Evolutionary conservation across 768 basidiomycete species (phyloP).

Genomic region (Lactarius vividus): DNA sequence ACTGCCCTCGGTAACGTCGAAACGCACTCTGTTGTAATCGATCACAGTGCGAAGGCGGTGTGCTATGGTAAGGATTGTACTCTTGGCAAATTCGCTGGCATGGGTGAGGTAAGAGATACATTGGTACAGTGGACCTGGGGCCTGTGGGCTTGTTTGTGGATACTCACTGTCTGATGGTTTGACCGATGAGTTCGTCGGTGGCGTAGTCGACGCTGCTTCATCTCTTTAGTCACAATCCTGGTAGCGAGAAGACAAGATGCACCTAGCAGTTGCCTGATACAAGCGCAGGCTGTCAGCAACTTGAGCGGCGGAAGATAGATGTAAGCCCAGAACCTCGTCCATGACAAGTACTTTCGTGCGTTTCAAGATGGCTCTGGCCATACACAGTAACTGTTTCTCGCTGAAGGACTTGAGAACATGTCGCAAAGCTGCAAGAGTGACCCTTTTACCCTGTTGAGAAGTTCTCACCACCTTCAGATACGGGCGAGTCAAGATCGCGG

Average conservation of each 20-base stretch:
- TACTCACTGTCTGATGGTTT: constrained; percentile 74
- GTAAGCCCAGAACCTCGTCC: constrained; percentile 59
- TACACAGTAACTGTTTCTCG: constrained; percentile 84
- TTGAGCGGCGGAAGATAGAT: background rate
- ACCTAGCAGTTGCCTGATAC: constrained; percentile 66
- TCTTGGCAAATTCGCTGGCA: constrained; percentile 68
- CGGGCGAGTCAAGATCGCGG: constrained; percentile 67
- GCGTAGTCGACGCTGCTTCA: constrained; percentile 68
- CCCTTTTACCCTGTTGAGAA: constrained; percentile 72
- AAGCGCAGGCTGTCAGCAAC: background rate
- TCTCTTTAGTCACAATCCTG: background rate
- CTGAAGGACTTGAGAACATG: constrained; percentile 33
- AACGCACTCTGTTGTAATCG: constrained; percentile 74
- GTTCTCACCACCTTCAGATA: constrained; percentile 86
- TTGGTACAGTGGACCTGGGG: background rate
- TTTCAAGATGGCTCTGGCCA: constrained; percentile 84
- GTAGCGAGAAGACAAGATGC: background rate
- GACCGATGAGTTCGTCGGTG: constrained; percentile 82
- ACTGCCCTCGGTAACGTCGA: background rate
- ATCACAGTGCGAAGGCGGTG: constrained; percentile 78
- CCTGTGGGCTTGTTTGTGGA: background rate
- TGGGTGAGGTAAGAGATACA: background rate
- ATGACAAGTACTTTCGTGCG: constrained; percentile 75
- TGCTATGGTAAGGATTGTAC: constrained; percentile 81
- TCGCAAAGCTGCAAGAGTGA: background rate